Conservation (phyloP, 805 yeast species). For the Brettanomyces sp. region DNA sequence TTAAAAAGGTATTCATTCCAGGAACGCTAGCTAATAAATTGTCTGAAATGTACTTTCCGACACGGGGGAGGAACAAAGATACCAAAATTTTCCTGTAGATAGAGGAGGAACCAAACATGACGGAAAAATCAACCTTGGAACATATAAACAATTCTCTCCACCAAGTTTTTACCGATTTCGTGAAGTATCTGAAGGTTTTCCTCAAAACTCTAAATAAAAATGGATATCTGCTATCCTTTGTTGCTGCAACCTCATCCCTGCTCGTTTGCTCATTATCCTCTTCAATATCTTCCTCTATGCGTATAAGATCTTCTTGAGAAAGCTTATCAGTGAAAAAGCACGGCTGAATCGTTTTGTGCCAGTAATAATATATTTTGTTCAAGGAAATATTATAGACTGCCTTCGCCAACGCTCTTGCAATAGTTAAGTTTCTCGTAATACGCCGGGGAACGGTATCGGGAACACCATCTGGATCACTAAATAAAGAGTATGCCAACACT, state of each 20-base stretch:
- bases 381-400: slow-evolving; percentile 8
- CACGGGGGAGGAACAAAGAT: background rate
- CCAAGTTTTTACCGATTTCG: background rate
- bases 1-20: background rate
- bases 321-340: slow-evolving; percentile 26
- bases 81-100: background rate
- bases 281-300: slow-evolving; percentile 2
- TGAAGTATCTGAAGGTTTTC: background rate
- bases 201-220: background rate
- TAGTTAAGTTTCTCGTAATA: background rate
- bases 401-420: background rate
- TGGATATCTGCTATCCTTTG: background rate
- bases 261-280: background rate
- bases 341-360: slow-evolving; percentile 25
- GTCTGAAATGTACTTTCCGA: background rate
- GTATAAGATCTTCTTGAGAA: slow-evolving; percentile 8
- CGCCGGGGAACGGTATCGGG: background rate
- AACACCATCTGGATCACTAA: slow-evolving; percentile 1
- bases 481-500: background rate
- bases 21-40: background rate
- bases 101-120: slow-evolving; percentile 3
- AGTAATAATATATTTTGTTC: slow-evolving; percentile 28
- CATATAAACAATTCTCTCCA: slow-evolving; percentile 1
- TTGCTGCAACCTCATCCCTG: background rate
- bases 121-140: slow-evolving; percentile 1